Percentiles rank a stretch among this genome's conserved stretches.
Conservation (phyloP, 139 green algal genomes). For the Chlorella sp. region DNA sequence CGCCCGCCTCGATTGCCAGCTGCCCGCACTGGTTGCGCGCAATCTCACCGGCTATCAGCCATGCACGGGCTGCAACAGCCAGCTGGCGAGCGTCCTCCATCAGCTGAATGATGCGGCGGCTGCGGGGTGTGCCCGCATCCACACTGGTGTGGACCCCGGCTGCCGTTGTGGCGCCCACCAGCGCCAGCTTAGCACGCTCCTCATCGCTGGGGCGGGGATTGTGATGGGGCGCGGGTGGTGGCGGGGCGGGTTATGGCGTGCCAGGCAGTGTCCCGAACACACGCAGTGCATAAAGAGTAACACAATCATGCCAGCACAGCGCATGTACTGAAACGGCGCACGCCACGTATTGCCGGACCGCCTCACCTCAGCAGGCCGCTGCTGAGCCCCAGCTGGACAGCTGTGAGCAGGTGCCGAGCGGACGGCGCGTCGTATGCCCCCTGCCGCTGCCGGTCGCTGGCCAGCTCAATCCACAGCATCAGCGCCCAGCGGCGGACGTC, state of each 20-base stretch:
- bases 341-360: too few relatives aligned
- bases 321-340: too few relatives aligned
- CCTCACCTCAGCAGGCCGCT: background rate
- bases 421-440: background rate
- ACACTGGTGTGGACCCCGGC: background rate
- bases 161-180: too few relatives aligned
- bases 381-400: background rate
- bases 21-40: background rate
- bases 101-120: background rate
- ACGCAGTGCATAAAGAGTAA: too few relatives aligned
- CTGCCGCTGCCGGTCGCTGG: background rate
- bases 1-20: background rate
- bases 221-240: too few relatives aligned
- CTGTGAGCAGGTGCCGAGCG: background rate
- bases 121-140: too few relatives aligned
- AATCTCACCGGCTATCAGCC: background rate
- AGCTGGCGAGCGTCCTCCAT: background rate
- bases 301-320: too few relatives aligned
- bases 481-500: background rate
- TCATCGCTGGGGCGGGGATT: background rate
- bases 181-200: background rate
- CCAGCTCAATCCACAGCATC: background rate
- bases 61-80: background rate
- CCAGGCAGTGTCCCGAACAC: too few relatives aligned
- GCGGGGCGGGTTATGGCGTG: too few relatives aligned